These are phyloP conservation scores for Annona cherimola DNA, from an alignment of 164 flowering plant species.

Conservation along the genomic window DNA sequence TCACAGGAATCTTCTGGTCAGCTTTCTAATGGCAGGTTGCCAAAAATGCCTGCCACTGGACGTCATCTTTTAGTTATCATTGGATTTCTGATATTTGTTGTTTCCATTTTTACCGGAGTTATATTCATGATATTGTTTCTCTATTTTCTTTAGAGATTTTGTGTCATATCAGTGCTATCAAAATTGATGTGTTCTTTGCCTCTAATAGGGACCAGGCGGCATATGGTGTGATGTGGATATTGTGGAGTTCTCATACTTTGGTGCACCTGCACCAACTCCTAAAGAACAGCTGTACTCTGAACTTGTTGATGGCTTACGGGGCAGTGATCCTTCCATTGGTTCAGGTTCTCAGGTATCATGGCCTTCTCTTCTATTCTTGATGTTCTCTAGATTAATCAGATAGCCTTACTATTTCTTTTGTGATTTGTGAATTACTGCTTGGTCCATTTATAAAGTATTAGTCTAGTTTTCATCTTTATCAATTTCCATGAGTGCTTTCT, in stretches of 20 bases:
- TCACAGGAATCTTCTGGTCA: background rate
- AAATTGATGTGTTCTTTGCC: slow-evolving; percentile 5
- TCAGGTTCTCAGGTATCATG: slow-evolving; percentile 85
- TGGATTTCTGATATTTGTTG: background rate
- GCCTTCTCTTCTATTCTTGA: background rate
- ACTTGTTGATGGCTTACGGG: slow-evolving; percentile 88
- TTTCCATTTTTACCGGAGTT: background rate
- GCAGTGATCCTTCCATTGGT: slow-evolving; percentile 77
- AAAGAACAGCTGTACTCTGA: slow-evolving; percentile 81
- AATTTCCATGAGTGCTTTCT: no score
- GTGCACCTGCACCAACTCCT: slow-evolving; percentile 87
- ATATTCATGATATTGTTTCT: background rate
- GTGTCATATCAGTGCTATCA: background rate
- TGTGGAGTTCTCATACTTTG: slow-evolving; percentile 87
- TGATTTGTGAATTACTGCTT: no score
- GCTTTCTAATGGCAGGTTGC: background rate
- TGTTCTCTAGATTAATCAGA: background rate
- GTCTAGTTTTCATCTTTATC: no score
- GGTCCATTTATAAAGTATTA: no score
- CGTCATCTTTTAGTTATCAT: background rate
- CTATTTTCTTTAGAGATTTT: background rate
- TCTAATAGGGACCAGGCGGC: slow-evolving; percentile 83
- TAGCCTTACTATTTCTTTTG: no score
- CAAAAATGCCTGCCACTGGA: background rate
- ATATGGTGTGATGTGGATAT: slow-evolving; percentile 98